These are phyloP conservation scores for Pueraria montana DNA, from an alignment of 306 rosid species.

Conservation along the genomic window DNA sequence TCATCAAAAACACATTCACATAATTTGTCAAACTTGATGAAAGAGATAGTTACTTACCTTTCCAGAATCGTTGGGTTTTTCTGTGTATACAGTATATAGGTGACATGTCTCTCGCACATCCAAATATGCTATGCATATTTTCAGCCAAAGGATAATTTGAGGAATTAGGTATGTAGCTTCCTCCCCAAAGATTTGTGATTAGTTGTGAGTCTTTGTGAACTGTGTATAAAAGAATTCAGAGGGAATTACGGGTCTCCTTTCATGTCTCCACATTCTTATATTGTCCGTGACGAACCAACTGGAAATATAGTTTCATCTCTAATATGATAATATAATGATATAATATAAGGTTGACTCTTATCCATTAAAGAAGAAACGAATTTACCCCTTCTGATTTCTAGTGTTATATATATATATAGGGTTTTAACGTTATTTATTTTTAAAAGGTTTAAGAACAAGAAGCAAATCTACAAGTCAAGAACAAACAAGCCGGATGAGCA, in stretches of 20 bases:
- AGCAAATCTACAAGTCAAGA: no score
- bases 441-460: neutral
- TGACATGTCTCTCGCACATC: conserved; percentile 16
- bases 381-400: neutral
- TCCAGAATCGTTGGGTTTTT: neutral
- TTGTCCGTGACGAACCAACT: neutral
- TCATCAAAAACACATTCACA: neutral
- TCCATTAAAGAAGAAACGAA: neutral
- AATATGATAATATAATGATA: no score
- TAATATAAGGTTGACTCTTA: neutral
- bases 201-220: neutral
- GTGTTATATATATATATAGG: neutral
- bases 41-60: conserved; percentile 49
- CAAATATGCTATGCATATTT: neutral
- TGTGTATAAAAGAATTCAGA: neutral
- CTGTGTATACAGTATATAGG: neutral
- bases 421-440: neutral
- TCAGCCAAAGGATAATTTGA: neutral
- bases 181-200: neutral
- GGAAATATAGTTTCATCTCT: neutral
- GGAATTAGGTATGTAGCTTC: conserved; percentile 26
- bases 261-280: neutral
- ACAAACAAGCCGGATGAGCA: neutral
- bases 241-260: neutral
- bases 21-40: conserved; percentile 43